Evolutionary conservation across 179 eudicot species (phyloP).

Genomic region (Pouteria campechiana): DNA sequence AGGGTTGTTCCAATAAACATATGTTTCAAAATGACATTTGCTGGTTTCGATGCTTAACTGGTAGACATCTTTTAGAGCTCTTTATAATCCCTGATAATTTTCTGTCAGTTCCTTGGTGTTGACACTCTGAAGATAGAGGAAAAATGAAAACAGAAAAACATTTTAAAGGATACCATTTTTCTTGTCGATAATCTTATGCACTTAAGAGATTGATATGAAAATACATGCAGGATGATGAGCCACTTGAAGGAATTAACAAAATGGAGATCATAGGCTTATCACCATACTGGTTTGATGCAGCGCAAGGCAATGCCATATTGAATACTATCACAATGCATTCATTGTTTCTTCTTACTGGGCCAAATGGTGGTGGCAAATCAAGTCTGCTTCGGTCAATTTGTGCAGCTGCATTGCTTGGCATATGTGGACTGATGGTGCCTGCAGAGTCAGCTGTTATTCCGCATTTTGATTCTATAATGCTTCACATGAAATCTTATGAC

Average conservation of each 20-base stretch:
- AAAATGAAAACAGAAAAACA: too few species aligned
- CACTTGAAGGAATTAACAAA: conserved; percentile 18
- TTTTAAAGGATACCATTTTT: too few species aligned
- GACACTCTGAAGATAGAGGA: too few species aligned
- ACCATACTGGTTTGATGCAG: conserved; percentile 91
- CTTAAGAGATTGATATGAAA: background rate
- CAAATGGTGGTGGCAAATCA: conserved; percentile 98
- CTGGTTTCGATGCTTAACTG: too few species aligned
- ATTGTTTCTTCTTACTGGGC: conserved; percentile 86
- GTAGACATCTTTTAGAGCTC: too few species aligned
- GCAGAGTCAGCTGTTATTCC: conserved; percentile 88
- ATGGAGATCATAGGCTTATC: conserved; percentile 76
- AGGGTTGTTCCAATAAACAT: too few species aligned
- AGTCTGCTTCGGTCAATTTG: conserved; percentile 88
- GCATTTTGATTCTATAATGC: conserved; percentile 84
- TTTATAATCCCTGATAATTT: too few species aligned
- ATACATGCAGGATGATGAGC: conserved; percentile 35
- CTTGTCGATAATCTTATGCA: too few species aligned
- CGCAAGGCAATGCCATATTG: conserved; percentile 72
- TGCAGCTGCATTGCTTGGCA: conserved; percentile 92
- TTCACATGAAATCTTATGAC: conserved; percentile 97
- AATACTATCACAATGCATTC: conserved; percentile 80
- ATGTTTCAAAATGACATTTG: too few species aligned
- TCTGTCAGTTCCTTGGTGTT: too few species aligned
- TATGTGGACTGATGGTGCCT: conserved; percentile 96